phyloP scores from a whole-genome alignment of 2,329 filamentous ascomycete genomes.

The Fusarium chaquense region DNA sequence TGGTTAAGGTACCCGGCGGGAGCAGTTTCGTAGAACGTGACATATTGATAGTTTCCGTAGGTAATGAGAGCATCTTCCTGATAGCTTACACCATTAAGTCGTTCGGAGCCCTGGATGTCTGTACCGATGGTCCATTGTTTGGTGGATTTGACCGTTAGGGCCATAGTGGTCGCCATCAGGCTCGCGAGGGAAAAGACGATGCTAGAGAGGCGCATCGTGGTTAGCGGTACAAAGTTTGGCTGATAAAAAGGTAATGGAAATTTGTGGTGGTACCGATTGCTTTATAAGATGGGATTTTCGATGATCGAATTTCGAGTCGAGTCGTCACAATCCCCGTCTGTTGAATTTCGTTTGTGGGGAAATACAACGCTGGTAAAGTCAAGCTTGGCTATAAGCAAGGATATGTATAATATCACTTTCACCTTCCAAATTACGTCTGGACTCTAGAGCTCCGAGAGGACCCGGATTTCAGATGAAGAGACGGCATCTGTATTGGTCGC shows the following conservation, averaged over 20 bases:
- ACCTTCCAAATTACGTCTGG: constrained; percentile 8
- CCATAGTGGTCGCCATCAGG: constrained; percentile 13
- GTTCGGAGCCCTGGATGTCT: constrained; percentile 28
- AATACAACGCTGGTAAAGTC: background rate
- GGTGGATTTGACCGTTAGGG: constrained; percentile 25
- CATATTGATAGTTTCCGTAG: constrained; percentile 31
- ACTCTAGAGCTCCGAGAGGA: no score
- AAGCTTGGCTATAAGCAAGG: constrained; percentile 2
- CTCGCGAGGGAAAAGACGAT: background rate
- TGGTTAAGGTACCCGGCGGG: constrained; percentile 28
- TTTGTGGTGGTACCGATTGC: background rate
- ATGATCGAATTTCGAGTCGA: background rate
- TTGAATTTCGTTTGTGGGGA: background rate
- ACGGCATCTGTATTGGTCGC: background rate
- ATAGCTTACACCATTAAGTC: constrained; percentile 38
- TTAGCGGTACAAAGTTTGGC: fast-evolving
- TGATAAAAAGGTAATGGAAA: fast-evolving
- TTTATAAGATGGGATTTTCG: background rate
- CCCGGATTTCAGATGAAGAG: fast-evolving
- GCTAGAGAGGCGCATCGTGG: constrained; percentile 10
- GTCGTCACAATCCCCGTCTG: background rate
- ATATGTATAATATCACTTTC: background rate
- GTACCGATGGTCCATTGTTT: constrained; percentile 32
- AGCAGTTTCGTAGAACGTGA: constrained; percentile 35
- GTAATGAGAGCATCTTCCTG: constrained; percentile 38